Evolutionary conservation across 2,329 filamentous ascomycete species (phyloP), one percentile per base, ranked within the genome.

Genomic region (Sarocladium kiliense): DNA sequence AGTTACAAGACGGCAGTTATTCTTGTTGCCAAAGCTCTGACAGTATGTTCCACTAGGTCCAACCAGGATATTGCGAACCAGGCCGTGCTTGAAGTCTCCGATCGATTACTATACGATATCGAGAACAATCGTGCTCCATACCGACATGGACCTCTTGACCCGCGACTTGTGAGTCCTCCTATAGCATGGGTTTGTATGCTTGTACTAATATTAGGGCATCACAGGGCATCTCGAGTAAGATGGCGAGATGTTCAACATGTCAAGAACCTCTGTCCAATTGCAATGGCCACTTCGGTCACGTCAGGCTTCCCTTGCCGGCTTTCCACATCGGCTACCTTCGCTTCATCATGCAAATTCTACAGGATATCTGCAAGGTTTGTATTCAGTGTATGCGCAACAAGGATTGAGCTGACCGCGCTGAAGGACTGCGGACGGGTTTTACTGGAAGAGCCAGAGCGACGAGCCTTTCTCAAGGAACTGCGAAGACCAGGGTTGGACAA

Each of bases 311-410:
- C 1, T 77, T 99, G 53, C 94, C 94, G 3, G 91, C 88, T 42
- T 97, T 97, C 66, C 94, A 99, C 68, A 91, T 97, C 61, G 94
- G 94, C 36, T 99, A 97, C 68, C 82, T 99, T 64, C 94, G 91
- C 68, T 91, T 95, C 68, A 91, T 94, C 60, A 93, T 96, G 67
- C 87, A 86, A 44, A 92, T 96, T 55, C 79, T 99, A 23, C 92
- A 97, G 68, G 88, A 94, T 65, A 95, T 99, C 61, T 99, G 94
- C 85, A 99, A 96, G 67, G 73, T 80, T 66, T 55, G 41, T 23
- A 47, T 27, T 49, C 25, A 25, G 50, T 25, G 6, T 7, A 9
- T 16, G 1, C n/a, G 23, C 12, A 18, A 26, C 25, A 18, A 26
- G 21, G 1, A 21, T 18, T 18, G 23, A 21, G 27, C 41, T 55